A percentile compares a stretch with the other conserved stretches of the same genome.
Evolutionary conservation across 2,329 filamentous ascomycete genomes (phyloP).

Genomic region (Paraphaeosphaeria minitans): DNA sequence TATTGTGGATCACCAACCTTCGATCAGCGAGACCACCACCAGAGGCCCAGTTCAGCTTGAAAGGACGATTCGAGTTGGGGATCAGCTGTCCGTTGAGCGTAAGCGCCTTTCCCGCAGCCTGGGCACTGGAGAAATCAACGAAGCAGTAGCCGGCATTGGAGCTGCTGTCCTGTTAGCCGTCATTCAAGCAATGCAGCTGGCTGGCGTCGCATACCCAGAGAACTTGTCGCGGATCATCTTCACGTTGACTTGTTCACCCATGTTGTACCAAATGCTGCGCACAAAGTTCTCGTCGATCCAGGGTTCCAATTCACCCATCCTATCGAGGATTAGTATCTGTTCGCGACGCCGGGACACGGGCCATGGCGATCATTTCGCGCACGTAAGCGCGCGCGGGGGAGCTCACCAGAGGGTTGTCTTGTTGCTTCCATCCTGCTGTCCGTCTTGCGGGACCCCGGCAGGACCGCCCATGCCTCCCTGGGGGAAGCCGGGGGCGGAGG

Average conservation of each 20-base stretch:
- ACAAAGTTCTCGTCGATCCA: slow-evolving; percentile 99
- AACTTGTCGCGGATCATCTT: slow-evolving; percentile 99
- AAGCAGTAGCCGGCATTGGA: slow-evolving; percentile 99
- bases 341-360: background rate
- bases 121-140: slow-evolving; percentile 79
- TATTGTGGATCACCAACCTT: slow-evolving; percentile 61
- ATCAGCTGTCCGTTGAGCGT: slow-evolving; percentile 85
- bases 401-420: slow-evolving; percentile 61
- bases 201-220: slow-evolving; percentile 71
- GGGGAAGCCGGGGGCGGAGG: slow-evolving; percentile 56
- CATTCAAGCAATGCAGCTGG: slow-evolving; percentile 7
- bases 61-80: slow-evolving; percentile 90
- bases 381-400: slow-evolving; percentile 1
- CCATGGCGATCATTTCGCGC: background rate
- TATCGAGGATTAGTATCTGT: slow-evolving; percentile 49
- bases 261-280: slow-evolving; percentile 90
- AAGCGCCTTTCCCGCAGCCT: slow-evolving; percentile 90
- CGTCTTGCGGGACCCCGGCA: slow-evolving; percentile 43
- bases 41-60: slow-evolving; percentile 99
- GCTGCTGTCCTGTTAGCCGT: slow-evolving; percentile 59
- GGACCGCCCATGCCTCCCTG: slow-evolving; percentile 55
- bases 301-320: slow-evolving; percentile 98
- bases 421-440: slow-evolving; percentile 47
- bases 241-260: slow-evolving; percentile 94
- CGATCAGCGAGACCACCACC: slow-evolving; percentile 94